phyloP scores from a whole-genome alignment of 371 early-diverging fungal species.

The Mucor velutinosus region DNA sequence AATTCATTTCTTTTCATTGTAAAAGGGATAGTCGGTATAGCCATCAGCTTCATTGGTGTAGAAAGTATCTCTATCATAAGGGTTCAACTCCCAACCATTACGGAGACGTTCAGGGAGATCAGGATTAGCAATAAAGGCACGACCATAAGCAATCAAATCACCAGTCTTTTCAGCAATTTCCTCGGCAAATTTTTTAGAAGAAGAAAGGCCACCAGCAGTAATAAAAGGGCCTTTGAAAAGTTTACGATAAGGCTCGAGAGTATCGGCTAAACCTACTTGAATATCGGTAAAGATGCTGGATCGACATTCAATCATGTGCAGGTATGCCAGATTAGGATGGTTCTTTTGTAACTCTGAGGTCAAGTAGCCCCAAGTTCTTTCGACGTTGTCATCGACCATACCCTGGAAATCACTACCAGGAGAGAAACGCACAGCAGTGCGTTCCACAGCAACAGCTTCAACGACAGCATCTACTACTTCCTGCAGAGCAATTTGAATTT shows the following conservation, averaged over 20 bases:
- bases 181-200: not conserved
- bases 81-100: slow-evolving; percentile 15
- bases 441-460: slow-evolving; percentile 25
- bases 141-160: slow-evolving; percentile 23
- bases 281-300: not conserved
- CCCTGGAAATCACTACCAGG: slow-evolving; percentile 10
- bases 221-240: slow-evolving; percentile 23
- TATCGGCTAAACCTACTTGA: not conserved
- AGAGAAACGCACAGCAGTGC: slow-evolving; percentile 21
- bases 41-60: slow-evolving; percentile 11
- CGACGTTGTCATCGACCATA: slow-evolving; percentile 11
- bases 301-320: slow-evolving; percentile 21
- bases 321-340: slow-evolving; percentile 12
- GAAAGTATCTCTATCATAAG: slow-evolving; percentile 18
- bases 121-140: slow-evolving; percentile 26
- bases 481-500: not conserved
- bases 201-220: slow-evolving; percentile 8
- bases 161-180: slow-evolving; percentile 13
- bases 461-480: slow-evolving; percentile 48
- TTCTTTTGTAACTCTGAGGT: slow-evolving; percentile 3
- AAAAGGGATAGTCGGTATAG: slow-evolving; percentile 18
- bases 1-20: not conserved
- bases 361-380: slow-evolving; percentile 20
- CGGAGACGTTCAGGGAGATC: slow-evolving; percentile 21
- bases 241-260: slow-evolving; percentile 16